Evolutionary conservation across 192 early-diverging fungal species (phyloP).

Genomic region (Entomortierella beljakovae): DNA sequence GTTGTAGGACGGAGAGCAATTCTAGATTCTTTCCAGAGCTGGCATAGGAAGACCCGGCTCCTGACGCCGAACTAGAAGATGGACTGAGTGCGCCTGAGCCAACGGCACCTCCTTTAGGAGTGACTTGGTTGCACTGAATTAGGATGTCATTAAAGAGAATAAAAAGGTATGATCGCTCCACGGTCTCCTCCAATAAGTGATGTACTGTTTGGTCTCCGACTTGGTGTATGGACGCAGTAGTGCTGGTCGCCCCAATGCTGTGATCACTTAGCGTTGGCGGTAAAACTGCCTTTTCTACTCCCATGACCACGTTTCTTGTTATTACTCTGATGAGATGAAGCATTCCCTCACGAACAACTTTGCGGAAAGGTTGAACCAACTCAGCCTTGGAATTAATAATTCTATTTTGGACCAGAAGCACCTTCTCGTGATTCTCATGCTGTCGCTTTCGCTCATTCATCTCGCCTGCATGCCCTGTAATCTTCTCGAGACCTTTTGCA

Average conservation of each 20-base stretch:
- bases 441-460: constrained; percentile 91
- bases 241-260: not conserved
- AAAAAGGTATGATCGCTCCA: constrained; percentile 62
- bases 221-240: not conserved
- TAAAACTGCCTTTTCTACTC: constrained; percentile 1
- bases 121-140: constrained; percentile 56
- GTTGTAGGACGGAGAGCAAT: constrained; percentile 36
- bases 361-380: constrained; percentile 63
- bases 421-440: constrained; percentile 66
- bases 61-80: not conserved
- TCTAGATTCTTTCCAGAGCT: constrained; percentile 28
- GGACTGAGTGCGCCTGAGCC: not conserved
- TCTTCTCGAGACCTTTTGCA: constrained; percentile 68
- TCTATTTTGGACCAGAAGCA: constrained; percentile 61
- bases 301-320: constrained; percentile 54
- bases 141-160: constrained; percentile 75
- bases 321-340: constrained; percentile 58
- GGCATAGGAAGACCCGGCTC: not conserved
- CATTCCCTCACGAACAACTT: constrained; percentile 62
- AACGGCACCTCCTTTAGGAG: constrained; percentile 7
- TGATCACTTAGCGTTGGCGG: not conserved
- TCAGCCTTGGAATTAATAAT: constrained; percentile 53
- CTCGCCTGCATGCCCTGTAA: constrained; percentile 74
- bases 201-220: constrained; percentile 37
- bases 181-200: constrained; percentile 53